Evolutionary conservation across 192 early-diverging fungal genomes (phyloP).

Genomic region (Backusella circina): DNA sequence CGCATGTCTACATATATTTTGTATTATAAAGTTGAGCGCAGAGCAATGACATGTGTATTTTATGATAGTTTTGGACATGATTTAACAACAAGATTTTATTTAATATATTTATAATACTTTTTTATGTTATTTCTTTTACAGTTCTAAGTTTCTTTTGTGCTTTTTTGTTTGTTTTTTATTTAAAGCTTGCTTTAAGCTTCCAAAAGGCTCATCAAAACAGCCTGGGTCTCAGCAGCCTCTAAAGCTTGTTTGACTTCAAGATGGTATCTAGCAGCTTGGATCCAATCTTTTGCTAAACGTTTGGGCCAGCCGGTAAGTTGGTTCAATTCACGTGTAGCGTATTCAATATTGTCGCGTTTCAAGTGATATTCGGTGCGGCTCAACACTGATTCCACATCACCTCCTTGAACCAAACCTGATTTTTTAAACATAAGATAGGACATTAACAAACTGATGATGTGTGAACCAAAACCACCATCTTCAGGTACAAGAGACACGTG

Average conservation of each 20-base stretch:
- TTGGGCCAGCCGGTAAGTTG: slow-evolving; percentile 88
- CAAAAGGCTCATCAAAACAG: background rate
- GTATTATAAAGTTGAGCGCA: background rate
- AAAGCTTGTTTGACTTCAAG: slow-evolving; percentile 86
- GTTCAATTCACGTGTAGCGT: slow-evolving; percentile 83
- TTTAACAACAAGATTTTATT: background rate
- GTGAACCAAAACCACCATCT: slow-evolving; percentile 78
- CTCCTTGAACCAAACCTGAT: slow-evolving; percentile 74
- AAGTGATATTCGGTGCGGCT: slow-evolving; percentile 73
- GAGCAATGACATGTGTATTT: background rate
- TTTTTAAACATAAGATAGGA: slow-evolving; percentile 78
- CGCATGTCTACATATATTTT: too few species aligned
- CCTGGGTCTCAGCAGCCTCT: slow-evolving; percentile 42
- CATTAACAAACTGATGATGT: slow-evolving; percentile 63
- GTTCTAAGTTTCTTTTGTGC: background rate
- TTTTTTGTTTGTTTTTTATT: background rate
- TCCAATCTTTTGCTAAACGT: slow-evolving; percentile 82
- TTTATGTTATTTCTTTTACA: background rate
- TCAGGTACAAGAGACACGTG: slow-evolving; percentile 80
- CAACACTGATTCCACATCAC: slow-evolving; percentile 78
- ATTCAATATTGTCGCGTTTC: slow-evolving; percentile 69
- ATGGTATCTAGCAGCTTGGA: slow-evolving; percentile 67
- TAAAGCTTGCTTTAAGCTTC: background rate
- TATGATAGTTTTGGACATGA: background rate
- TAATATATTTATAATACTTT: background rate